Evolutionary conservation across 1,284 basidiomycete genomes (phyloP).

Genomic region (Ustilago esculenta): DNA sequence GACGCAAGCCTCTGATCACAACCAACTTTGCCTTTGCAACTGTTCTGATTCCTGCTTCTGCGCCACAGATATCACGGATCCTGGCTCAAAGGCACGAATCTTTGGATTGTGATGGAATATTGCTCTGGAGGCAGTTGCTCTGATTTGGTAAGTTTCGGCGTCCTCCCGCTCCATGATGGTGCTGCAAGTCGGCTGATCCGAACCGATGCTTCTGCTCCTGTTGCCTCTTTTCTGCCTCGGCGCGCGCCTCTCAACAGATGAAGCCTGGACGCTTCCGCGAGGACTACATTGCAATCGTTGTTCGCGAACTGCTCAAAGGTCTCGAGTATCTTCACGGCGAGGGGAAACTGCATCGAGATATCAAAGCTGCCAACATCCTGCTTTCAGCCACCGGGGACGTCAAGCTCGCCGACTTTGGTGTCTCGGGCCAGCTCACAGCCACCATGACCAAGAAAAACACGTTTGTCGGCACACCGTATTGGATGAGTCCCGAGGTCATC

Average conservation of each 20-base stretch:
- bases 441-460: conserved; percentile 96
- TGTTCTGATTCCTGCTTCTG: conserved; percentile 1
- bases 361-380: conserved; percentile 97
- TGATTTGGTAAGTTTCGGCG: conserved; percentile 68
- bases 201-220: conserved; percentile 29
- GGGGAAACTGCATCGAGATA: conserved; percentile 96
- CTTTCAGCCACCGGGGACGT: conserved; percentile 94
- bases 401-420: conserved; percentile 98
- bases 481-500: conserved; percentile 98
- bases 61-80: conserved; percentile 87
- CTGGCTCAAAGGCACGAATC: conserved; percentile 86
- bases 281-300: conserved; percentile 97
- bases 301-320: conserved; percentile 88
- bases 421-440: conserved; percentile 92
- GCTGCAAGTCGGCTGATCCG: neutral
- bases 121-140: conserved; percentile 72
- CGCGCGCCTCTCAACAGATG: conserved; percentile 75
- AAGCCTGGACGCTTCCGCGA: conserved; percentile 96
- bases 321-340: conserved; percentile 95
- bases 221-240: neutral
- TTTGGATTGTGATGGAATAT: conserved; percentile 99
- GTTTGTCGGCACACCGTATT: conserved; percentile 82
- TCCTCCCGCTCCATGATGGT: neutral
- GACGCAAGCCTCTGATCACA: neutral
- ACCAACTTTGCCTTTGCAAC: neutral